Base-by-base conservation (phyloP, 208 protist species). In the Leishmania guyanensis region DNA sequence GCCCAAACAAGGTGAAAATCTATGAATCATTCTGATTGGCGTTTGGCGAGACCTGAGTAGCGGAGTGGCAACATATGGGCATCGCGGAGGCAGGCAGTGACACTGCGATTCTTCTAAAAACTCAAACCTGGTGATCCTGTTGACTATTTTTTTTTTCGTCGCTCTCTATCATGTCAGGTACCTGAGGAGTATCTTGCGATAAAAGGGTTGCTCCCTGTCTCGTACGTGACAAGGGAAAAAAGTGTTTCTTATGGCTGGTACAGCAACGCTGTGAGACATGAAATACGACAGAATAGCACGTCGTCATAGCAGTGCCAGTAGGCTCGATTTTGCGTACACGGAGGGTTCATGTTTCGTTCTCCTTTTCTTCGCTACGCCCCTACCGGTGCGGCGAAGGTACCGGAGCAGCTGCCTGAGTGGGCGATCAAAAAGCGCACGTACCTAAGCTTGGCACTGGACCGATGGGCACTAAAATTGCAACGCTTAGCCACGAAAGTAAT, bases 321-420 rank as follows among this genome's bases (percentile, higher is more conserved):
- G n/a, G 33, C 14, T 77, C 9, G 39, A 46, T 46, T 26, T 66
- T n/a, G 39, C 36, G 50, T 51, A 64, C 29, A n/a, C 6, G n/a
- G 33, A 77, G 16, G 1, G 56, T 10, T 22, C 29, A 92, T 92
- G 89, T 86, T 90, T 14, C 87, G 87, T 39, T 84, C 84, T 73
- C 81, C 79, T 50, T 68, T 85, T 62, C 68, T 89, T 10, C 74
- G 84, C 22, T 79, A 78, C 68, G 82, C 85, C 10, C 53, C 78
- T 2, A 68, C 74, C n/a, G 78, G 79, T 70, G 75, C 82, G 17
- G 66, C 79, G 16, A 87, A 89, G 78, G 74, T 87, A 50, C 86
- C 90, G 62, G 77, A 85, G 50, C 77, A 91, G 53, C 85, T 97
- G 77, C 93, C 93, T 10, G 83, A 88, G 3, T 97, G 93, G 93